These are phyloP conservation scores for Metschnikowia colocasiae DNA, from an alignment of 805 yeast species.

Conservation along the genomic window DNA sequence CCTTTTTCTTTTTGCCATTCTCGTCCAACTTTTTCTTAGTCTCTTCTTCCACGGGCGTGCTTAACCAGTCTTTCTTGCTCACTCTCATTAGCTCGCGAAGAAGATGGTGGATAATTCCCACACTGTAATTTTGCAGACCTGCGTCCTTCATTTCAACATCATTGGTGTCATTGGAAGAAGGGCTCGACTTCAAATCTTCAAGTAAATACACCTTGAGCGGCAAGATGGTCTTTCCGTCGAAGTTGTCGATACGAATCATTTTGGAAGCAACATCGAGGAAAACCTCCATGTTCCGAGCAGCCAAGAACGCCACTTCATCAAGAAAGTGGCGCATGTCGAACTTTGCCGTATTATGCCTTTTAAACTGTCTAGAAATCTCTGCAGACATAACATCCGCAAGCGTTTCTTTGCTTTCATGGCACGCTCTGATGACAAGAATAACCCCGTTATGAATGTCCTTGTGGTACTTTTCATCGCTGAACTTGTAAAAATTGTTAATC, in stretches of 20 bases:
- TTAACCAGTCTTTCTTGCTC: conserved; percentile 36
- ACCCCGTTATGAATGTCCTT: conserved; percentile 27
- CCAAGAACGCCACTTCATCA: conserved; percentile 48
- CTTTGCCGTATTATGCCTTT: conserved; percentile 4
- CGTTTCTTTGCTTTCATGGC: conserved; percentile 59
- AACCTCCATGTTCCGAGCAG: conserved; percentile 45
- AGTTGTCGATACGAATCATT: conserved; percentile 42
- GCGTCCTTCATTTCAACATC: conserved; percentile 32
- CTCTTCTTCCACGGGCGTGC: conserved; percentile 20
- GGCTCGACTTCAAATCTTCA: neutral
- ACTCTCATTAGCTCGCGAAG: conserved; percentile 60
- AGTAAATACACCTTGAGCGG: conserved; percentile 22
- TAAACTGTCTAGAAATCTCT: conserved; percentile 43
- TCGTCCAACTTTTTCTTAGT: neutral
- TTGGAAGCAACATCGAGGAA: conserved; percentile 46
- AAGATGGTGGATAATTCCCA: conserved; percentile 63
- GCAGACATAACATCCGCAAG: conserved; percentile 47
- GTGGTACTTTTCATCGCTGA: conserved; percentile 15
- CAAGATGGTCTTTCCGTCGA: conserved; percentile 30
- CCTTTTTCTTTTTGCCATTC: conserved; percentile 5
- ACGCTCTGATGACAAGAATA: conserved; percentile 57
- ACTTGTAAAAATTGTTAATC: conserved; percentile 30
- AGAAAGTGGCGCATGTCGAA: conserved; percentile 36
- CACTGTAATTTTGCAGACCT: conserved; percentile 17
- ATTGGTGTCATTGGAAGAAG: conserved; percentile 4